Conservation (phyloP, 495 filamentous ascomycete genomes). For the Xylaria longipes region DNA sequence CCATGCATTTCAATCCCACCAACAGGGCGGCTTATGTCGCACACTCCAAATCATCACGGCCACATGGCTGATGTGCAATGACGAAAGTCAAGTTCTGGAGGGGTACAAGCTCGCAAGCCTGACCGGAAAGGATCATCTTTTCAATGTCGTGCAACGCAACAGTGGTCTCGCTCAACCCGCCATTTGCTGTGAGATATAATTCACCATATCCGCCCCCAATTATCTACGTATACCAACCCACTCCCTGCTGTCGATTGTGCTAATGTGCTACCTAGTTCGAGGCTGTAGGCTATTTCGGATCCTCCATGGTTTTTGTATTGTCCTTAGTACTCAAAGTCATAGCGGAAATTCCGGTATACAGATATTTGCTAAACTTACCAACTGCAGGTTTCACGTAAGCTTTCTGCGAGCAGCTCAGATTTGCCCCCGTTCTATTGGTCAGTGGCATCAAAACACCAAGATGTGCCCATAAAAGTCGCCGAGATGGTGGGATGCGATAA, state of each 20-base stretch:
- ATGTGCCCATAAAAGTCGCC: background rate
- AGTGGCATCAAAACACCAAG: background rate
- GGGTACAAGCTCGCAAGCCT: background rate
- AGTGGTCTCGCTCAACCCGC: background rate
- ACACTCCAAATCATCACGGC: constrained; percentile 7
- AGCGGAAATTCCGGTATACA: background rate
- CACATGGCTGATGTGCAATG: constrained; percentile 37
- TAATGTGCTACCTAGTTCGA: background rate
- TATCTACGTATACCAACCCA: background rate
- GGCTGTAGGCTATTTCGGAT: background rate
- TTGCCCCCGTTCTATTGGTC: background rate
- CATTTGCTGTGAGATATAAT: background rate
- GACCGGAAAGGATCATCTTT: background rate
- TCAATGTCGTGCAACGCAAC: background rate
- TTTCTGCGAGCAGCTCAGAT: background rate
- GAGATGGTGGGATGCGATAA: background rate
- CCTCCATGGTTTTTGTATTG: background rate
- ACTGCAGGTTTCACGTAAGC: background rate
- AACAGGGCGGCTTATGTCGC: constrained; percentile 26
- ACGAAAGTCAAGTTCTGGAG: constrained; percentile 32
- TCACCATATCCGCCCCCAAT: background rate
- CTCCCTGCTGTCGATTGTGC: background rate
- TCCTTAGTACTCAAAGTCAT: background rate
- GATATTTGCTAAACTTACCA: background rate
- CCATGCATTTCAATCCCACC: constrained; percentile 37